Conservation (phyloP, 768 basidiomycete species). For the Mycena latifolia region DNA sequence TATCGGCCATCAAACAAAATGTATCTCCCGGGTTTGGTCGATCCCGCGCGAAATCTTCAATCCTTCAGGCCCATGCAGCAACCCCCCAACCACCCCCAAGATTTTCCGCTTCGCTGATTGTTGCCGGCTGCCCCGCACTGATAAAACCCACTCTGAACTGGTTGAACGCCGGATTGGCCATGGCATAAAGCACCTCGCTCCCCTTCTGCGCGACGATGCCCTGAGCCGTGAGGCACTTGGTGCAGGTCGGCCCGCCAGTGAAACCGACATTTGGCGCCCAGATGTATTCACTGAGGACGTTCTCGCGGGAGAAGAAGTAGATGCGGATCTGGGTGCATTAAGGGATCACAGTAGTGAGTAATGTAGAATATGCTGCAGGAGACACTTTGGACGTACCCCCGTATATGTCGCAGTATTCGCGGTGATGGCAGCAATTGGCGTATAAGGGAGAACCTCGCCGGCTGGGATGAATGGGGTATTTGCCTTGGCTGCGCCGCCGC, state of each 20-base stretch:
- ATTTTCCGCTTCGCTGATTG: constrained; percentile 15
- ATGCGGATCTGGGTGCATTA: constrained; percentile 5
- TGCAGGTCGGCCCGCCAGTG: constrained; percentile 13
- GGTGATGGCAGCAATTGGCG: constrained; percentile 19
- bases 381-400: constrained; percentile 6
- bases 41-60: too few relatives aligned
- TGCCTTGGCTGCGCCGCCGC: neutral
- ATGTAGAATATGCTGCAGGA: neutral
- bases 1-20: too few relatives aligned
- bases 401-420: constrained; percentile 14
- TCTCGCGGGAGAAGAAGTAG: constrained; percentile 10
- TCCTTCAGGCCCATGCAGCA: neutral
- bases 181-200: constrained; percentile 14
- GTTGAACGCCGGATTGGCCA: constrained; percentile 21
- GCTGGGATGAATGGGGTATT: neutral
- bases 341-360: neutral
- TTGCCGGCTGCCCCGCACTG: constrained; percentile 9
- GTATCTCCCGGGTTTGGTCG: too few relatives aligned
- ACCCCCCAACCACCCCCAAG: constrained; percentile 12
- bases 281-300: constrained; percentile 23
- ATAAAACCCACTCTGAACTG: too few relatives aligned
- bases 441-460: constrained; percentile 12
- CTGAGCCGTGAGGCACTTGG: constrained; percentile 8
- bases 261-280: neutral
- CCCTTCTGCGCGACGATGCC: constrained; percentile 6